Conservation (phyloP, 176 grass and related monocot genomes). For the Triticum timopheevii region DNA sequence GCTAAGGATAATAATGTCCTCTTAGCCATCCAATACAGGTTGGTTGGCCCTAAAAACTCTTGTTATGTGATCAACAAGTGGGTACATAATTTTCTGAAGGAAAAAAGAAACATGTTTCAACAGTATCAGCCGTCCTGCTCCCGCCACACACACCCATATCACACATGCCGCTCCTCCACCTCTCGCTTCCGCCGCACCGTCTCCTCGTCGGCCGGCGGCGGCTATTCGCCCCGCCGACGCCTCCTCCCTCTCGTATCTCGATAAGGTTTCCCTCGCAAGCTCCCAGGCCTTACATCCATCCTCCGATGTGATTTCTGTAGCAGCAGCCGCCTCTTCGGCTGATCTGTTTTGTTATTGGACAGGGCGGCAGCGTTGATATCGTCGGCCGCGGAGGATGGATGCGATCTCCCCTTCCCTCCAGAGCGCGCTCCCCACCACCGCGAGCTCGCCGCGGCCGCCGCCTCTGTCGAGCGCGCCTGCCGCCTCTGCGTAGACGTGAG, state of each 20-base stretch:
- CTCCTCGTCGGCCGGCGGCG: conserved; percentile 20
- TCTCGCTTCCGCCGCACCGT: conserved; percentile 27
- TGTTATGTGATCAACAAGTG: too few species aligned
- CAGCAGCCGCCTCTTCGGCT: background rate
- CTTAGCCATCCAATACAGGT: too few species aligned
- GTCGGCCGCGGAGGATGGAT: background rate
- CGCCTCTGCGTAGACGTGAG: conserved; percentile 77
- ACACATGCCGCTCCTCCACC: conserved; percentile 42
- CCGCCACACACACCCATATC: conserved; percentile 19
- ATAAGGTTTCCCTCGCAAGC: background rate
- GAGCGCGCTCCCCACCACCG: conserved; percentile 52
- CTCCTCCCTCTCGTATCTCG: background rate
- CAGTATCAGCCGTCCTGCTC: conserved; percentile 12
- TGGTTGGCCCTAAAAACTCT: too few species aligned
- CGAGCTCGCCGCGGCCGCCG: conserved; percentile 59
- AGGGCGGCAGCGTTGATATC: conserved; percentile 8
- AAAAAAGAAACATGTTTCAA: background rate
- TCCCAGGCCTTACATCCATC: background rate
- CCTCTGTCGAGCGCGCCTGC: conserved; percentile 73
- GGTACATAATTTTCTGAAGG: too few species aligned
- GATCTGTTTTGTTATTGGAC: conserved; percentile 1
- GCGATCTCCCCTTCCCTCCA: conserved; percentile 53
- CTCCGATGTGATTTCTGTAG: background rate
- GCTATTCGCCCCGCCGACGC: background rate
- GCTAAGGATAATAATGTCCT: too few species aligned